Evolutionary conservation across 208 protist genomes (phyloP), one percentile per base, ranked within the genome.

Genomic region (Sergeia podlipaevii): DNA sequence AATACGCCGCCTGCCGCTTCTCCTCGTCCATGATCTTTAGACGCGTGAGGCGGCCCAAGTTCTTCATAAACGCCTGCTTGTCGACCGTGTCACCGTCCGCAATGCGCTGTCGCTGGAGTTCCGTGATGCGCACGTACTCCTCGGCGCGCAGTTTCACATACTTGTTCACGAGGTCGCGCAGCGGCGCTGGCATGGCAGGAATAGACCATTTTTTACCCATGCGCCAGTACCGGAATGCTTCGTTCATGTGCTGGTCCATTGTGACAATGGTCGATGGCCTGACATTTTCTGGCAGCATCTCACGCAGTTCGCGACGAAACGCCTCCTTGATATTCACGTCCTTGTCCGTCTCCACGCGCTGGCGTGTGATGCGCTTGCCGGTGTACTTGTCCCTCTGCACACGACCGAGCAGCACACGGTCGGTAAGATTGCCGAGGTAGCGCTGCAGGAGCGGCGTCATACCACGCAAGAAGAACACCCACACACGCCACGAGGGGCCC

Each of bases 1-100:
- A 69, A 85, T 99, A 99, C 54, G 96, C 96, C 55, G 97, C 89
- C 86, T 99, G 98, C 28, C 97, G 85, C 55, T 98, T 97, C 69
- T 99, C 98, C 83, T 99, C 99, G n/a, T 97, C 92, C 91, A 99
- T 99, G 32, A 99, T 77, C 67, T 97, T 99, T 15, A 99, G 89
- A 27, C 99, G 91, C 21, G 98, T 99, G 18, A 99, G 85, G 48
- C 99, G 90, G 33, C 98, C 99, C 1, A 99, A 80, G 75, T 99
- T 99, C 85, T 99, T 99, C 82, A 99, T 99, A 74, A 96, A 98
- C n/a, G 99, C 97, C 26, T 98, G 99, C 69, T 99, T 99, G 75
- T 99, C 99, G 4, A 99, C 98, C 26, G 98, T 99, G 38, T 97
- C 97, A 32, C 98, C 98, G 37, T 98, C 88, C 5, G 88, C 76